Percentiles rank a stretch among this genome's conserved stretches.
Conservation (phyloP, 768 basidiomycete genomes). For the Tricholoma matsutake region DNA sequence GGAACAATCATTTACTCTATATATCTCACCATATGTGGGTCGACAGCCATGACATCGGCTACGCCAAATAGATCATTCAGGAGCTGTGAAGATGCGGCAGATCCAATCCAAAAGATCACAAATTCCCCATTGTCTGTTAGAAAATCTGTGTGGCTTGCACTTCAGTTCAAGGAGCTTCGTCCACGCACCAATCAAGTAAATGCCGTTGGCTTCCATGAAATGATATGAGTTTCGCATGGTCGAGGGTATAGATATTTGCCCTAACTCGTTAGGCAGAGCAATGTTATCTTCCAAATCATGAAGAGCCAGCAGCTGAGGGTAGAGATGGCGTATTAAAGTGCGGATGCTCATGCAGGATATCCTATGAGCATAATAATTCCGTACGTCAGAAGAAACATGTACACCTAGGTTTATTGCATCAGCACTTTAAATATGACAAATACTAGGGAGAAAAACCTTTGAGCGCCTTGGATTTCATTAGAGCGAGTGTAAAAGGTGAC, state of each 20-base stretch:
- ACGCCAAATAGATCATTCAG: constrained; percentile 81
- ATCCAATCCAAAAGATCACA: constrained; percentile 89
- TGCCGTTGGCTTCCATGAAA: constrained; percentile 86
- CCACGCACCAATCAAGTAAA: constrained; percentile 85
- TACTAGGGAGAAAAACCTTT: constrained; percentile 58
- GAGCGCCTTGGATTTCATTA: constrained; percentile 88
- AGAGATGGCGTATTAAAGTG: constrained; percentile 72
- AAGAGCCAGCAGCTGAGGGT: constrained; percentile 84
- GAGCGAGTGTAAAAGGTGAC: constrained; percentile 74
- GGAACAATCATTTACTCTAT: neutral
- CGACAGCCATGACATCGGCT: constrained; percentile 70
- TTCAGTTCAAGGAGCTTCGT: neutral
- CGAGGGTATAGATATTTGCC: constrained; percentile 63
- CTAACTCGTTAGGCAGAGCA: constrained; percentile 65
- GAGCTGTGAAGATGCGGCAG: constrained; percentile 76
- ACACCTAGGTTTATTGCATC: constrained; percentile 47
- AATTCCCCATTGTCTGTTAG: constrained; percentile 80
- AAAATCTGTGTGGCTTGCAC: neutral
- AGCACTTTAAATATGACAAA: neutral
- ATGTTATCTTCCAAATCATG: constrained; percentile 76
- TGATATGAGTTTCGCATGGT: constrained; percentile 79
- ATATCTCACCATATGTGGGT: constrained; percentile 61
- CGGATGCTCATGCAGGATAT: constrained; percentile 70
- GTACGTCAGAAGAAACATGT: constrained; percentile 89
- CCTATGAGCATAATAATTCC: constrained; percentile 80